A percentile compares a stretch with the other conserved stretches of the same genome.
Conservation (phyloP, 1,284 basidiomycete genomes). For the Trametes hirsuta region DNA sequence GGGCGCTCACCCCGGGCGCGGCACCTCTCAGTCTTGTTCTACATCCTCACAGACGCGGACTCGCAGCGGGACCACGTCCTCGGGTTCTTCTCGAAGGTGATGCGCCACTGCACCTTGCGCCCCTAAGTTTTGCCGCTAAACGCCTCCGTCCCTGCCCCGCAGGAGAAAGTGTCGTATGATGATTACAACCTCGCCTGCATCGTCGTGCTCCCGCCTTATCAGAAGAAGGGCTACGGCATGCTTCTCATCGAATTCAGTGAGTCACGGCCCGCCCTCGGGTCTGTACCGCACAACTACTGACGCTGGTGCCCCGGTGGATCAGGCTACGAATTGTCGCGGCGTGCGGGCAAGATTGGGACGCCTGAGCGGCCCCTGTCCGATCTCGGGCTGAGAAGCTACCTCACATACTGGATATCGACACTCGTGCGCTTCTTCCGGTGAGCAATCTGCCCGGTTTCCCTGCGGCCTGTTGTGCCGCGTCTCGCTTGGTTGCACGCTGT, state of each 20-base stretch:
- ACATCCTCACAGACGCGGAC: conserved; percentile 88
- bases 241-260: conserved; percentile 97
- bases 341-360: conserved; percentile 81
- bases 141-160: conserved; percentile 5
- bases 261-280: conserved; percentile 29
- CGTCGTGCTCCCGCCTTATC: conserved; percentile 92
- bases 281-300: background rate
- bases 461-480: too few relatives aligned
- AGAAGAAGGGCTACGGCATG: conserved; percentile 90
- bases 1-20: conserved; percentile 1
- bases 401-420: conserved; percentile 89
- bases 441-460: too few relatives aligned
- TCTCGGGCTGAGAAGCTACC: conserved; percentile 89
- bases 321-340: conserved; percentile 92
- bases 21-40: conserved; percentile 77
- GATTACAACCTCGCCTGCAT: conserved; percentile 98
- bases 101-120: background rate
- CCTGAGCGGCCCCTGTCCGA: conserved; percentile 96
- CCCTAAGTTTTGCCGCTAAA: conserved; percentile 6
- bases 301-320: background rate
- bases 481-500: too few relatives aligned
- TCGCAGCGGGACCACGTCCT: conserved; percentile 79
- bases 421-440: conserved; percentile 82
- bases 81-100: conserved; percentile 95
- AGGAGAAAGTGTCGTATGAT: conserved; percentile 96